phyloP scores from a whole-genome alignment of 345 rosid species.

The Eucalyptus pauciflora region DNA sequence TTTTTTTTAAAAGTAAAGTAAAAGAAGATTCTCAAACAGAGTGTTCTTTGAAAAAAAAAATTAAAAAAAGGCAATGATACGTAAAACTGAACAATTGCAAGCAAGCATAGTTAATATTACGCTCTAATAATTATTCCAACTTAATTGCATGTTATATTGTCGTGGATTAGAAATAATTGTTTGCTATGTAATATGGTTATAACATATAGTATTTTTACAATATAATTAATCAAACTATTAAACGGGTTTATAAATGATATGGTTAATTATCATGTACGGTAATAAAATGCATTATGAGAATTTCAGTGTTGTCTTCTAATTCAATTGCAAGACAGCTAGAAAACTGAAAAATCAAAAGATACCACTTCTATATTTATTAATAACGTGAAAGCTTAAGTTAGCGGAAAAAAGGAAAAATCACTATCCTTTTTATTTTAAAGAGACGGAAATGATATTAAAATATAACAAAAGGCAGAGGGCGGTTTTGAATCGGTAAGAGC shows the following conservation, averaged over 20 bases:
- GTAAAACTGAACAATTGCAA: background rate
- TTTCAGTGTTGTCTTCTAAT: background rate
- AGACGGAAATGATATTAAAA: background rate
- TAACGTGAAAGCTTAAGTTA: background rate
- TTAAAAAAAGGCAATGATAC: background rate
- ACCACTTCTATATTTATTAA: background rate
- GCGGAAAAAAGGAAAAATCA: background rate
- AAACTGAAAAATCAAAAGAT: background rate
- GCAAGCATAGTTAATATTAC: background rate
- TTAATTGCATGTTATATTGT: background rate
- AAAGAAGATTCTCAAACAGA: background rate
- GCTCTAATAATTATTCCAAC: background rate
- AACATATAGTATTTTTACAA: background rate
- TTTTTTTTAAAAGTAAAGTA: too few species aligned
- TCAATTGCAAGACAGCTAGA: background rate
- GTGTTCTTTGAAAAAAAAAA: background rate
- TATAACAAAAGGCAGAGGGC: background rate
- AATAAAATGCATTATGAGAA: background rate
- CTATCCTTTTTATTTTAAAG: background rate
- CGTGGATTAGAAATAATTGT: background rate
- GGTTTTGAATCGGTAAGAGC: background rate
- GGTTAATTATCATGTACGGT: background rate
- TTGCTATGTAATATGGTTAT: background rate
- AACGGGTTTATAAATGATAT: background rate
- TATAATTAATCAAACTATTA: background rate